Conservation (phyloP, 106 monocot species). For the Phalaenopsis aphrodite region DNA sequence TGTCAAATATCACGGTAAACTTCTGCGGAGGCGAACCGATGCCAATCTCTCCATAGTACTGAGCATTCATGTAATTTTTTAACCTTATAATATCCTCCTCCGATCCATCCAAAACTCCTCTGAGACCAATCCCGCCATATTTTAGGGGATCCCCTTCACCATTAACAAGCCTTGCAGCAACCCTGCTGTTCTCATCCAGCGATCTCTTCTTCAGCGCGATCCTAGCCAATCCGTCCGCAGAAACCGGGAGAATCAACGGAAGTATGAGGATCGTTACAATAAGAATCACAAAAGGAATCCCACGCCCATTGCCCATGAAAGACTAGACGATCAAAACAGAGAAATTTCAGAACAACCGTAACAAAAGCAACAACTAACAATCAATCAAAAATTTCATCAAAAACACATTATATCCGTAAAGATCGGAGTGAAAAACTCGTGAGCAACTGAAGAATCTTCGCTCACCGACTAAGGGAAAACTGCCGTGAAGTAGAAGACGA, state of each 20-base stretch:
- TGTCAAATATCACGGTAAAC: constrained; percentile 82
- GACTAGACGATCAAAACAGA: background rate
- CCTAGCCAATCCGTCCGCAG: constrained; percentile 47
- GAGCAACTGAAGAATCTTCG: too few species aligned
- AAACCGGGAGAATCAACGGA: constrained; percentile 12
- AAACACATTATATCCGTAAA: too few species aligned
- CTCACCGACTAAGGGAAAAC: too few species aligned
- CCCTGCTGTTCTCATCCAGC: constrained; percentile 30
- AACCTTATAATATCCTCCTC: constrained; percentile 49
- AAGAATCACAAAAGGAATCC: background rate
- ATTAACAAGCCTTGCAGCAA: constrained; percentile 7
- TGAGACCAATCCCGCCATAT: constrained; percentile 14
- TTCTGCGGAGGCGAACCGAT: constrained; percentile 69
- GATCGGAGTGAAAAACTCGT: too few species aligned
- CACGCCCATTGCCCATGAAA: constrained; percentile 25
- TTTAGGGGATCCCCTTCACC: constrained; percentile 8
- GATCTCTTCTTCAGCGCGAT: constrained; percentile 62
- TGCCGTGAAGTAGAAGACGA: too few species aligned
- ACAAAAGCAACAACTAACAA: background rate
- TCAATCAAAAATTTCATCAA: background rate
- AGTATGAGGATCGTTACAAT: constrained; percentile 24
- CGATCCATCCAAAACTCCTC: background rate
- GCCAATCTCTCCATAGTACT: constrained; percentile 86
- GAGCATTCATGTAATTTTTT: constrained; percentile 87
- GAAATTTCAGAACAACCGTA: background rate